Conservation (phyloP, 768 basidiomycete genomes). For the Psilocybe tampanensis region DNA sequence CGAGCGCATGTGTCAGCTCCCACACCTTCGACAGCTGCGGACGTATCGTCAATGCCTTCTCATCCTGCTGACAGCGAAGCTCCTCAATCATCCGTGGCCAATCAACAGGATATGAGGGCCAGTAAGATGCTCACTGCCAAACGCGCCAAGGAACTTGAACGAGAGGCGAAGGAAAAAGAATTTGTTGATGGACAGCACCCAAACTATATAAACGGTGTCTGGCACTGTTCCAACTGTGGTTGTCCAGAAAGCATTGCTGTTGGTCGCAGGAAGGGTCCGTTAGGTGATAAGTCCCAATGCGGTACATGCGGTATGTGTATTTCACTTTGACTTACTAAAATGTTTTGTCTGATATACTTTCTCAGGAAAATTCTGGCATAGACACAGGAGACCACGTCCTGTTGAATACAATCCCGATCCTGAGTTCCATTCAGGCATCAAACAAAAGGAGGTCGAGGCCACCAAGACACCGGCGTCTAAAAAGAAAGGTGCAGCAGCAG, state of each 20-base stretch:
- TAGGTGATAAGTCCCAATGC: slow-evolving; percentile 90
- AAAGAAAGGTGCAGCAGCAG: slow-evolving; percentile 58
- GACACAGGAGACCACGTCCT: slow-evolving; percentile 79
- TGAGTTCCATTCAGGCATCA: slow-evolving; percentile 64
- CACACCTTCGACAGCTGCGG: slow-evolving; percentile 69
- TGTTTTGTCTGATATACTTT: slow-evolving; percentile 7
- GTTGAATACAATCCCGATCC: slow-evolving; percentile 79
- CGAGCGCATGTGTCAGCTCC: slow-evolving; percentile 63
- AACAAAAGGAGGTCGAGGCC: slow-evolving; percentile 54
- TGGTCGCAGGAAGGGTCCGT: slow-evolving; percentile 85
- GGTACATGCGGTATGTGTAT: slow-evolving; percentile 82
- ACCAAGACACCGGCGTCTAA: slow-evolving; percentile 51
- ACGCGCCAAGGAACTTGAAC: slow-evolving; percentile 71
- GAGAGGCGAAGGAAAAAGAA: slow-evolving; percentile 83
- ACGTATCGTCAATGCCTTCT: slow-evolving; percentile 51
- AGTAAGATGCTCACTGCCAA: slow-evolving; percentile 56
- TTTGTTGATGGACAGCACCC: slow-evolving; percentile 82
- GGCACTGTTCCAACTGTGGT: slow-evolving; percentile 96
- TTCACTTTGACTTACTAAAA: slow-evolving; percentile 3
- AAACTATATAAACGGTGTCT: slow-evolving; percentile 81
- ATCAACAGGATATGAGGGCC: slow-evolving; percentile 47
- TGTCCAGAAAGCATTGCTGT: slow-evolving; percentile 86
- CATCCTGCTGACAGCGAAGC: slow-evolving; percentile 66
- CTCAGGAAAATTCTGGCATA: slow-evolving; percentile 87
- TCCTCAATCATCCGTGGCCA: slow-evolving; percentile 38